phyloP scores from a whole-genome alignment of 2,329 filamentous ascomycete species.

The Bipolaris zeicola region DNA sequence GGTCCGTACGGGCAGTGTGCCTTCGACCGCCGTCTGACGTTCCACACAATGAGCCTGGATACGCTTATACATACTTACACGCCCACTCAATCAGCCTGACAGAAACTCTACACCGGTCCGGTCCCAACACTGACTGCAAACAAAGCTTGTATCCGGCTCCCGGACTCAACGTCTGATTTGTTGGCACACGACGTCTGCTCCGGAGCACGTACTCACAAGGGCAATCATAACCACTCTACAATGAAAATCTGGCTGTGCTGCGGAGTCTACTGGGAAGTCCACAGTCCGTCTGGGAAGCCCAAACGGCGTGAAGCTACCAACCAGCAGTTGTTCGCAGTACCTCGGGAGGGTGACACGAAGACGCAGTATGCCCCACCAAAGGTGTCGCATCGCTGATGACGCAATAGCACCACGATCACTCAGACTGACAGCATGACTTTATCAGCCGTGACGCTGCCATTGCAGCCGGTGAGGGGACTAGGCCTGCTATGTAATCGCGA shows the following conservation, averaged over 20 bases:
- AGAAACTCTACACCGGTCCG: neutral
- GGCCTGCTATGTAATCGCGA: slow-evolving; percentile 7
- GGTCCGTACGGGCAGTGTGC: neutral
- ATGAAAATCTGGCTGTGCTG: slow-evolving; percentile 31
- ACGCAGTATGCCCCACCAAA: slow-evolving; percentile 13
- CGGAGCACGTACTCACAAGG: neutral
- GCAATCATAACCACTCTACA: neutral
- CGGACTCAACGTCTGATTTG: neutral
- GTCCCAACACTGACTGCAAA: no score
- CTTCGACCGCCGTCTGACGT: neutral
- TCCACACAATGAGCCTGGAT: neutral
- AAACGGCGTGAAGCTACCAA: slow-evolving; percentile 15
- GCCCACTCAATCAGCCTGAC: neutral
- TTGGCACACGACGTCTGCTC: neutral
- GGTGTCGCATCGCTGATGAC: slow-evolving; percentile 20
- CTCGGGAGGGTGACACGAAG: slow-evolving; percentile 11
- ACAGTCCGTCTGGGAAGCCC: slow-evolving; percentile 21
- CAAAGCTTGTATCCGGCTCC: neutral
- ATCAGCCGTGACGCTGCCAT: slow-evolving; percentile 14
- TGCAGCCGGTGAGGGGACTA: slow-evolving; percentile 13
- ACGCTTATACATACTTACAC: neutral
- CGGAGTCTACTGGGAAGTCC: slow-evolving; percentile 25
- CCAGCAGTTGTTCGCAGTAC: slow-evolving; percentile 22
- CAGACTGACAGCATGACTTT: slow-evolving; percentile 11
- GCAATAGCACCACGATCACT: slow-evolving; percentile 18